Conservation (phyloP, 495 filamentous ascomycete genomes). For the Penicillium waksmanii region DNA sequence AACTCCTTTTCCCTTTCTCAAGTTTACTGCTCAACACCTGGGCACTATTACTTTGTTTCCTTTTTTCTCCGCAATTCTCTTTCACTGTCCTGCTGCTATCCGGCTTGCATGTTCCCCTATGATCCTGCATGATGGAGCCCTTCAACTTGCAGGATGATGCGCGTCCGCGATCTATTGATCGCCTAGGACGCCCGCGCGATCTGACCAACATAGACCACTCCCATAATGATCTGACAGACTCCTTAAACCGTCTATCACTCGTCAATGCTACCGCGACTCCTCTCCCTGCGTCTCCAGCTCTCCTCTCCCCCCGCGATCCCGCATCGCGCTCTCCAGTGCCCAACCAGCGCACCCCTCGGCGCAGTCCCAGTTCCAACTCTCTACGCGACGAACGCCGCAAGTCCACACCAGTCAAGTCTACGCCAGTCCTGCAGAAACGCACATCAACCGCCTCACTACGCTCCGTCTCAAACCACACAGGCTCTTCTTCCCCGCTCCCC, state of each 20-base stretch:
- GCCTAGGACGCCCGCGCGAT: slow-evolving; percentile 18
- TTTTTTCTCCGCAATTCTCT: background rate
- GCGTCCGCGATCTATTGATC: slow-evolving; percentile 29
- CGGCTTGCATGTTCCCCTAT: background rate
- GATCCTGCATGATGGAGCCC: slow-evolving; percentile 41
- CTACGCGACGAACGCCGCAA: slow-evolving; percentile 51
- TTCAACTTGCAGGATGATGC: slow-evolving; percentile 33
- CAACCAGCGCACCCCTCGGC: slow-evolving; percentile 42
- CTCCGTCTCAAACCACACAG: slow-evolving; percentile 33
- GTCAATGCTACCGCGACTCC: slow-evolving; percentile 45
- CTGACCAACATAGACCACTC: slow-evolving; percentile 23
- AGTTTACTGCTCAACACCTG: slow-evolving; percentile 1
- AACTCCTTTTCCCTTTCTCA: slow-evolving; percentile 11
- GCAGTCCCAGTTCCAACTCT: slow-evolving; percentile 56
- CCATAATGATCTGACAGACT: slow-evolving; percentile 36
- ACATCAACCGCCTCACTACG: slow-evolving; percentile 49
- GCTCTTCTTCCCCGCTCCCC: slow-evolving; percentile 38
- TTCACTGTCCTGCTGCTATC: background rate
- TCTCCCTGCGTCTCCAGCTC: slow-evolving; percentile 49
- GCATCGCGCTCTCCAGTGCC: slow-evolving; percentile 27
- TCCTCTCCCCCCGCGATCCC: slow-evolving; percentile 36
- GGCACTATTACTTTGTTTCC: background rate
- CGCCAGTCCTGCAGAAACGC: slow-evolving; percentile 49
- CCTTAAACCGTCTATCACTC: slow-evolving; percentile 53
- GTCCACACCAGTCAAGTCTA: slow-evolving; percentile 45